Base-by-base conservation (phyloP, 1,139 yeast genomes). In the Debaryomyces sp. region DNA sequence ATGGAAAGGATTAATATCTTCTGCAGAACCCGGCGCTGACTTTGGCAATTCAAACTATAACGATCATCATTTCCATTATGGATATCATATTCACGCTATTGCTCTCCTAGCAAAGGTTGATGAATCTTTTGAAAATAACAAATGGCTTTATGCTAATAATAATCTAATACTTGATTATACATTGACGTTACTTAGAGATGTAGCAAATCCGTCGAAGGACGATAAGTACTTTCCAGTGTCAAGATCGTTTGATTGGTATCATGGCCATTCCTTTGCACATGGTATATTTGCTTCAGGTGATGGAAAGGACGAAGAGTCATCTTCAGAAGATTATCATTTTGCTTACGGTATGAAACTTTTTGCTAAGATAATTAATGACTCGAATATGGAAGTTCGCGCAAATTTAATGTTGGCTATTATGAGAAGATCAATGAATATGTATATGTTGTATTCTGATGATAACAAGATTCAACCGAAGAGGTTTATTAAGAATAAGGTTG, bases 61-160 rank as follows among this genome's bases (percentile, higher is more conserved):
- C 58, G 95, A 87, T 58, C 95, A 87, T 58, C 94, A 87, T 65
- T 87, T 87, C 73, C 94, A 87, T 66, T 87, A 86, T 60, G 89
- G 90, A 1, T 87, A 87, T 57, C 90, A 85, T 59, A 77, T 87
- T 37, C 87, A 86, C 60, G 88, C 94, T 0, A 83, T 87, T 45
- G 88, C 92, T 0, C 66, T 87, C 15, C 68, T 84, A 9, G 85
- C 82, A 1, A 65, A 77, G 47, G 81, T 84, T 23, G 94, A 87
- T 57, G 53, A 56, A 10, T 45, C 56, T 12, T 58, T 57, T 38
- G 53, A 44, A 5, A 44, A 24, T 21, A 61, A 62, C 1, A 50
- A 57, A 6, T 71, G 77, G 75, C 59, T 73, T 17, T 50, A 54
- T 29, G 58, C 51, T 1, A 68, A 73, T 36, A 57, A 67, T 44